phyloP scores from a whole-genome alignment of 108 stramenopile species.

The Chaetoceros tenuissimus region DNA sequence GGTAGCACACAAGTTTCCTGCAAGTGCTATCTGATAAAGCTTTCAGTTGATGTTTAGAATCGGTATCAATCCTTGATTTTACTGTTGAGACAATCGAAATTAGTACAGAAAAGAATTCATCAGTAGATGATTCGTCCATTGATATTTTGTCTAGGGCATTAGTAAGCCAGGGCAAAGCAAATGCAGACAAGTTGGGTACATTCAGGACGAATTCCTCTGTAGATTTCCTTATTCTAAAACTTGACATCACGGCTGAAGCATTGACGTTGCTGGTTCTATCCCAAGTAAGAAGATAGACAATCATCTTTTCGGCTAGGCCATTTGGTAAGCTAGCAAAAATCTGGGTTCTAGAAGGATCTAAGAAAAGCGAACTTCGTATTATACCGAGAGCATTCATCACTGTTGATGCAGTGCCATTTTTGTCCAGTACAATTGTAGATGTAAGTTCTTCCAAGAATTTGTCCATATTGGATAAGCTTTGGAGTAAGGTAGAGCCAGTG shows the following conservation, averaged over 20 bases:
- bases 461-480: conserved; percentile 43
- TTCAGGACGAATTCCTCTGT: conserved; percentile 63
- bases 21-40: conserved; percentile 70
- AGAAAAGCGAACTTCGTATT: conserved; percentile 47
- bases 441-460: conserved; percentile 66
- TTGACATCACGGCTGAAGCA: conserved; percentile 27
- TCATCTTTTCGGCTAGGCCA: conserved; percentile 57
- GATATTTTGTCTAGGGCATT: conserved; percentile 50
- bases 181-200: conserved; percentile 47
- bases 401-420: conserved; percentile 57
- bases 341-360: conserved; percentile 34
- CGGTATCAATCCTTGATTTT: conserved; percentile 4
- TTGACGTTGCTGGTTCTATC: conserved; percentile 38
- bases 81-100: conserved; percentile 41
- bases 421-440: conserved; percentile 54
- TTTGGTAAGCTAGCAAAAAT: conserved; percentile 55
- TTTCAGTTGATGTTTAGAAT: conserved; percentile 30
- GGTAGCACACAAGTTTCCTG: conserved; percentile 65
- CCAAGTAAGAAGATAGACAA: conserved; percentile 67
- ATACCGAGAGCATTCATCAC: conserved; percentile 70
- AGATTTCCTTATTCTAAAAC: conserved; percentile 50
- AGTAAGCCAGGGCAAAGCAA: conserved; percentile 74
- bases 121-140: conserved; percentile 48
- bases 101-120: conserved; percentile 72
- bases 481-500: conserved; percentile 42